Conservation (phyloP, 1,284 basidiomycete genomes). For the Ustanciosporium gigantosporum region DNA sequence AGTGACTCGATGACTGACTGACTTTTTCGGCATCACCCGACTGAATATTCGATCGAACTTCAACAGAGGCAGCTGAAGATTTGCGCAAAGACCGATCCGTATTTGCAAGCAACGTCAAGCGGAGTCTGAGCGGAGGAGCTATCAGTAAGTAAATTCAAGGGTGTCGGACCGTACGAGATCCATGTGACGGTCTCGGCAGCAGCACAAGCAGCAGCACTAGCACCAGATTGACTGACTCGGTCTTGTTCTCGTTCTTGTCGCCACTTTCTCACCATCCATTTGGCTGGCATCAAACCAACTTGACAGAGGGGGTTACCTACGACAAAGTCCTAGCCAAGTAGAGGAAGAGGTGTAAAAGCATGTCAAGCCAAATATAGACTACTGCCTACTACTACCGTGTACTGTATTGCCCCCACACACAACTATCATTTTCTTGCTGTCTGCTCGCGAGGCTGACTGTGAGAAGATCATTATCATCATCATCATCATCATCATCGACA, state of each 20-base stretch:
- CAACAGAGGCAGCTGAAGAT: slow-evolving; percentile 60
- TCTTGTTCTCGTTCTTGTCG: background rate
- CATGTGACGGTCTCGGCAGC: too few species aligned
- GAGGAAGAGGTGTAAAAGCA: background rate
- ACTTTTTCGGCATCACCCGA: background rate
- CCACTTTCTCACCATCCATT: background rate
- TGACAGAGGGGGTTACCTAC: slow-evolving; percentile 48
- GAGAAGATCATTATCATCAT: too few species aligned
- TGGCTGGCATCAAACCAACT: background rate
- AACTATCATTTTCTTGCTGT: too few species aligned
- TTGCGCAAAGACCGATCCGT: slow-evolving; percentile 48
- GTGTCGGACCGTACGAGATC: too few species aligned
- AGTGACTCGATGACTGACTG: too few species aligned
- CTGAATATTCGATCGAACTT: too few species aligned
- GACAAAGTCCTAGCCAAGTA: slow-evolving; percentile 48
- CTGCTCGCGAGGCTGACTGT: too few species aligned
- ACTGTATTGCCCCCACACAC: background rate
- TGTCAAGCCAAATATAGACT: slow-evolving; percentile 14
- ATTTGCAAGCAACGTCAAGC: slow-evolving; percentile 53
- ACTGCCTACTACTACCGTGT: background rate
- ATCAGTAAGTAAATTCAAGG: slow-evolving; percentile 54
- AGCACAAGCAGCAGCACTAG: too few species aligned
- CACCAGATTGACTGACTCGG: too few species aligned
- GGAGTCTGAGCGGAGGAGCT: slow-evolving; percentile 45
- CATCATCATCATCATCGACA: too few species aligned